Conservation (phyloP, 2,329 filamentous ascomycete species). For the Leptographium radiaticola region DNA sequence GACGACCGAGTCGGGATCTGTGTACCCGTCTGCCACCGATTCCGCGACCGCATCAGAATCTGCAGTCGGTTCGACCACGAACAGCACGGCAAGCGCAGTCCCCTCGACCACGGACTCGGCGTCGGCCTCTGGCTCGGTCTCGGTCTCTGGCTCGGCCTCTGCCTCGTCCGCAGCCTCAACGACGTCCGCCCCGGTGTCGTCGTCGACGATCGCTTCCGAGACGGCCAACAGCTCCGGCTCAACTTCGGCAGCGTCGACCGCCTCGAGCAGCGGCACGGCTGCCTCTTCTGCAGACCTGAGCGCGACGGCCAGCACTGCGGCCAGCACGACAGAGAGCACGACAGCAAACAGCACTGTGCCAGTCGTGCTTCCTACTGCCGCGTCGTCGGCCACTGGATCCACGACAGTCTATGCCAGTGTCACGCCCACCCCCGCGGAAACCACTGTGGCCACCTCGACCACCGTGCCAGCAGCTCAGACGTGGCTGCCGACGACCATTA, state of each 20-base stretch:
- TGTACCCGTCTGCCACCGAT: not conserved
- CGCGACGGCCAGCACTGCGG: not conserved
- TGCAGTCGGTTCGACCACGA: not conserved
- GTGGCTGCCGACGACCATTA: slow-evolving; percentile 48
- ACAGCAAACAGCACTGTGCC: not conserved
- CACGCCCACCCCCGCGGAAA: not conserved
- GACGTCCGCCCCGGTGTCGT: not conserved
- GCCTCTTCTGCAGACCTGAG: not conserved
- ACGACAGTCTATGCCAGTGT: not conserved
- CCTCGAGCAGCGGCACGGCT: no score
- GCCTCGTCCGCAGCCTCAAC: not conserved
- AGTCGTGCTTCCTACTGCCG: not conserved
- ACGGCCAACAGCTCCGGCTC: no score
- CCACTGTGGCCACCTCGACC: not conserved
- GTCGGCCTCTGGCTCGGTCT: not conserved
- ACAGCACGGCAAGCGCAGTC: not conserved
- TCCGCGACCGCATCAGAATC: not conserved
- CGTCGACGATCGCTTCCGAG: no score
- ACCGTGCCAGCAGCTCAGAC: slow-evolving; percentile 7
- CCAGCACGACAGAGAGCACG: not conserved
- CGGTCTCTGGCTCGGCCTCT: not conserved
- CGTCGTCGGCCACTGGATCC: not conserved
- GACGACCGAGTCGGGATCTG: not conserved
- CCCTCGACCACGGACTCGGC: not conserved
- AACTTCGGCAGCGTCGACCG: no score